Conservation (phyloP, 2,329 filamentous ascomycete species). For the Niveomyces coronatus region DNA sequence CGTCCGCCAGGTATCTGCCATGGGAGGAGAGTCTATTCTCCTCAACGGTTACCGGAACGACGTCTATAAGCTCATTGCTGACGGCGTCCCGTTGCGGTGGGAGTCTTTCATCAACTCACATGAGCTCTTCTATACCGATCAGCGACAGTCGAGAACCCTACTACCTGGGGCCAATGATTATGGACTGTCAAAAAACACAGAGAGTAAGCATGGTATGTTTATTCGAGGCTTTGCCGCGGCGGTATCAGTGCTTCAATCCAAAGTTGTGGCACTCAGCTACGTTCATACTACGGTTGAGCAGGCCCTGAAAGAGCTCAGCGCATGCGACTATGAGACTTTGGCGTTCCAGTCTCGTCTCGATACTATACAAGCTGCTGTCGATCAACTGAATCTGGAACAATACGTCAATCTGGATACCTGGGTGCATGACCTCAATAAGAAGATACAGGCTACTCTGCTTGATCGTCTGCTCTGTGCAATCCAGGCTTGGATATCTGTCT, state of each 20-base stretch:
- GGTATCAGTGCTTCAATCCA: constrained; percentile 78
- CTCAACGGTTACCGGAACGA: constrained; percentile 89
- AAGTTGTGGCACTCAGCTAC: constrained; percentile 66
- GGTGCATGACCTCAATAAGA: constrained; percentile 78
- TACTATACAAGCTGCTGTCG: constrained; percentile 80
- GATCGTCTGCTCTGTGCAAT: constrained; percentile 79
- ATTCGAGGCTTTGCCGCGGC: constrained; percentile 86
- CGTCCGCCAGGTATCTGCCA: constrained; percentile 68
- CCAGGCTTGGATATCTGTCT: constrained; percentile 76
- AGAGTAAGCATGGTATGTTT: constrained; percentile 94
- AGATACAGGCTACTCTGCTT: constrained; percentile 72
- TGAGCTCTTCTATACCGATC: constrained; percentile 61
- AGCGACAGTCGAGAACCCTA: constrained; percentile 34
- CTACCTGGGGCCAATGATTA: constrained; percentile 29
- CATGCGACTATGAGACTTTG: constrained; percentile 71
- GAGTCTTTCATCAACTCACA: constrained; percentile 97
- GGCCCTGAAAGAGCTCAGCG: constrained; percentile 70
- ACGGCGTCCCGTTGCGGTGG: constrained; percentile 87
- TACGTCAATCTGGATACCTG: constrained; percentile 88
- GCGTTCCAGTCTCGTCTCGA: constrained; percentile 74
- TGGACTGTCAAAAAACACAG: constrained; percentile 44
- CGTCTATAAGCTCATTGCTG: constrained; percentile 70
- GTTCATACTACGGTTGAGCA: constrained; percentile 78
- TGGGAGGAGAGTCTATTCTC: constrained; percentile 80
- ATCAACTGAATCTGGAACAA: constrained; percentile 92